phyloP scores from a whole-genome alignment of 495 filamentous ascomycete species.

The Talaromyces ruber region DNA sequence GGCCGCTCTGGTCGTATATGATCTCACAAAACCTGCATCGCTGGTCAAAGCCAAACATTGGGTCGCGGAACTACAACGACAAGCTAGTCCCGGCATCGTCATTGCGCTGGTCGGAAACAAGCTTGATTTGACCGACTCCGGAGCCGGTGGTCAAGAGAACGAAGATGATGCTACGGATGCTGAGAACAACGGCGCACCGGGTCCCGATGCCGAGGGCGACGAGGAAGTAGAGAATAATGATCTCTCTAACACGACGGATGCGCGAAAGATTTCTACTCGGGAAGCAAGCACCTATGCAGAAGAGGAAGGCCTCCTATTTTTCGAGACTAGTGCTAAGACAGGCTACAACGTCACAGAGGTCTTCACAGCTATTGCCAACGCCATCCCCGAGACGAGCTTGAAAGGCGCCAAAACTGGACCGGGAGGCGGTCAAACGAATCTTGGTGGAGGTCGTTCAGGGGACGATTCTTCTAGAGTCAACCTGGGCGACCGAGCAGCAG shows the following conservation, averaged over 20 bases:
- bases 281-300: conserved; percentile 93
- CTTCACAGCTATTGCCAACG: conserved; percentile 96
- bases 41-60: conserved; percentile 96
- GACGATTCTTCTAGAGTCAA: conserved; percentile 36
- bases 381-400: conserved; percentile 90
- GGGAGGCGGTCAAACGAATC: conserved; percentile 41
- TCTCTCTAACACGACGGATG: conserved; percentile 62
- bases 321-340: conserved; percentile 96
- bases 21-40: conserved; percentile 93
- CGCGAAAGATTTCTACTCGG: conserved; percentile 73
- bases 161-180: conserved; percentile 14
- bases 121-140: conserved; percentile 70
- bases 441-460: conserved; percentile 27
- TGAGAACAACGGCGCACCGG: conserved; percentile 13
- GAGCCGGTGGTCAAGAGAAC: conserved; percentile 22
- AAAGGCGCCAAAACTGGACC: conserved; percentile 69
- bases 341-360: conserved; percentile 89
- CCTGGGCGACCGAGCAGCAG: conserved; percentile 30
- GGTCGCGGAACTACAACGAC: conserved; percentile 95
- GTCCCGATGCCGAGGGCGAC: conserved; percentile 21
- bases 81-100: conserved; percentile 95
- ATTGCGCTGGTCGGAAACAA: conserved; percentile 98
- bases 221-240: conserved; percentile 45
- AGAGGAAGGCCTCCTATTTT: conserved; percentile 88
- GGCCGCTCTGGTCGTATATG: conserved; percentile 97